A percentile compares a stretch with the other conserved stretches of the same genome.
Evolutionary conservation across 257 asterid genomes (phyloP).

Genomic region (Verbena officinalis): DNA sequence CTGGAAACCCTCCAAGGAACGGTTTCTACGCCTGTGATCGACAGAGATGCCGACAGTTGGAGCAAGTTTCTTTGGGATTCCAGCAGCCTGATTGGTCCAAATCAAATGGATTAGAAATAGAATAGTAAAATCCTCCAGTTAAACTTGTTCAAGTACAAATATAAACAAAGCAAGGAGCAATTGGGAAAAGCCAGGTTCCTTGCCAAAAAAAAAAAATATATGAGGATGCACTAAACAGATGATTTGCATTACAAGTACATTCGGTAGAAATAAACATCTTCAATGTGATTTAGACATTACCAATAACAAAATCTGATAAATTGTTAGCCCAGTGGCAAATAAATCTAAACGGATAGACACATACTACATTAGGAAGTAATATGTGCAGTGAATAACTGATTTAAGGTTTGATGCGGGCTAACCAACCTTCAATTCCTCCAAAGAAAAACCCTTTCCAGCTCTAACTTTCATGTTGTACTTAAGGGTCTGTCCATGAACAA

Average conservation of each 20-base stretch:
- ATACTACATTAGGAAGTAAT: background rate
- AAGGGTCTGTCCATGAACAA: constrained; percentile 76
- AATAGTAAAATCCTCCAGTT: background rate
- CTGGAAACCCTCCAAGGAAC: constrained; percentile 77
- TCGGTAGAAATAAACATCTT: background rate
- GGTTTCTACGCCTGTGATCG: constrained; percentile 69
- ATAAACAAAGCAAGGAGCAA: background rate
- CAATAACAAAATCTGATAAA: background rate
- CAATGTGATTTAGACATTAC: background rate
- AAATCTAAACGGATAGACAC: background rate
- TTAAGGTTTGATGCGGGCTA: background rate
- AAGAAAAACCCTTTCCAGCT: constrained; percentile 82
- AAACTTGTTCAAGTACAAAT: no score
- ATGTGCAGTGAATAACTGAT: background rate
- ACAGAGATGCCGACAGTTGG: constrained; percentile 81
- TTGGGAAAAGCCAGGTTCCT: no score
- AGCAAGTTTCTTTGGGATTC: constrained; percentile 68
- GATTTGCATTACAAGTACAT: no score
- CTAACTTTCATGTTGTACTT: constrained; percentile 88
- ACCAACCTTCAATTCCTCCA: constrained; percentile 80
- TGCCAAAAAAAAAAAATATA: no score
- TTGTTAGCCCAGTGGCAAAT: background rate
- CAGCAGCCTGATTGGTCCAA: constrained; percentile 56
- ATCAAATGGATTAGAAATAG: background rate
- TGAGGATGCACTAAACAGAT: no score